Evolutionary conservation across 345 rosid species (phyloP).

Genomic region (Capsella bursapastoris): DNA sequence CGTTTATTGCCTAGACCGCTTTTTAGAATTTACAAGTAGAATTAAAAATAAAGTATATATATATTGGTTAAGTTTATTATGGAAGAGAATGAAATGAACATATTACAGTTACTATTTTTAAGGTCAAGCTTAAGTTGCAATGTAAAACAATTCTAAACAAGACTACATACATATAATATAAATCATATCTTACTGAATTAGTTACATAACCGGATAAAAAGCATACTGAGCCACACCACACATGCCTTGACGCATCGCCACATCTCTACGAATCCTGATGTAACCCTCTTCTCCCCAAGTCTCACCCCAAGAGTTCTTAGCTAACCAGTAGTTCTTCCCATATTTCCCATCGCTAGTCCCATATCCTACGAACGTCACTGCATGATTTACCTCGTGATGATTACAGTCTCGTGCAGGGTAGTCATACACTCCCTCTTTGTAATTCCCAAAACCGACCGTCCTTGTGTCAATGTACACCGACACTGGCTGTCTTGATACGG

Average conservation of each 20-base stretch:
- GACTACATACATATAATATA: neutral
- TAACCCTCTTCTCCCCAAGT: constrained; percentile 48
- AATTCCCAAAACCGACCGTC: constrained; percentile 39
- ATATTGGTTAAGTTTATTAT: no score
- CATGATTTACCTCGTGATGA: constrained; percentile 32
- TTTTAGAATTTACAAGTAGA: no score
- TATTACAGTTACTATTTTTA: no score
- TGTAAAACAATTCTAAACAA: no score
- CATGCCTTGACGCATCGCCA: constrained; percentile 51
- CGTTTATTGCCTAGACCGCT: no score
- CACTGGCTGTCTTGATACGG: constrained; percentile 58
- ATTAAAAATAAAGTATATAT: no score
- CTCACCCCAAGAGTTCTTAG: constrained; percentile 68
- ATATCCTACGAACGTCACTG: constrained; percentile 57
- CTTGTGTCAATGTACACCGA: constrained; percentile 51
- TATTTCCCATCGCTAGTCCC: constrained; percentile 45
- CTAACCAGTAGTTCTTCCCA: constrained; percentile 56
- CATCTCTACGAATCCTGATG: constrained; percentile 53
- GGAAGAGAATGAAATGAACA: no score
- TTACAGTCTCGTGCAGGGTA: no score
- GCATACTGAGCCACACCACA: neutral
- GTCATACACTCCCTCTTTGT: constrained; percentile 44
- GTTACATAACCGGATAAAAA: neutral
- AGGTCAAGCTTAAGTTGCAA: no score
- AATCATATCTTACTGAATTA: neutral